Percentiles rank a stretch among this genome's conserved stretches.
Evolutionary conservation across 2,329 filamentous ascomycete genomes (phyloP).

Genomic region (Neoascochyta sp.): DNA sequence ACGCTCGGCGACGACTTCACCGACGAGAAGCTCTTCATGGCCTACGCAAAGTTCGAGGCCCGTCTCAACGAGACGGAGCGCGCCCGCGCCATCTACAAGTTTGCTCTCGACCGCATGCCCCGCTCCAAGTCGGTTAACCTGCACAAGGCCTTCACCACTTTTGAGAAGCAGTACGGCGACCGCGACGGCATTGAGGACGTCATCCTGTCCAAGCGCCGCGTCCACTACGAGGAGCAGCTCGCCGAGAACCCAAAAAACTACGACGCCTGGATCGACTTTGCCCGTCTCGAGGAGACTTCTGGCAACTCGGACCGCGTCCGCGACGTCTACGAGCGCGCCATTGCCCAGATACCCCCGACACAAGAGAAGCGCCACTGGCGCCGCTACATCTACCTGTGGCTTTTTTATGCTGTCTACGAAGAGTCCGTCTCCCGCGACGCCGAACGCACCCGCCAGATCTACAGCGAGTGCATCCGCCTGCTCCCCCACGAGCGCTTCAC

Average conservation of each 20-base stretch:
- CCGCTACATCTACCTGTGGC: slow-evolving; percentile 94
- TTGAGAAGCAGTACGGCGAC: slow-evolving; percentile 97
- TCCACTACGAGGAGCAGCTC: slow-evolving; percentile 91
- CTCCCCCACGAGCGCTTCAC: slow-evolving; percentile 97
- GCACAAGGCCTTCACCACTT: slow-evolving; percentile 93
- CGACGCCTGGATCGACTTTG: slow-evolving; percentile 95
- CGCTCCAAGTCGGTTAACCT: slow-evolving; percentile 78
- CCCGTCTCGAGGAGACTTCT: slow-evolving; percentile 79
- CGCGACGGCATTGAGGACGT: slow-evolving; percentile 91
- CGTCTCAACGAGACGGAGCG: slow-evolving; percentile 95
- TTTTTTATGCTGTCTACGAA: slow-evolving; percentile 96
- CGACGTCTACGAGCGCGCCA: slow-evolving; percentile 92
- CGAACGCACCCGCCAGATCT: slow-evolving; percentile 80
- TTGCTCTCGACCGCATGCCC: slow-evolving; percentile 85
- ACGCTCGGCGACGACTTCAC: slow-evolving; percentile 90
- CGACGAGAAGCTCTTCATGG: slow-evolving; percentile 92
- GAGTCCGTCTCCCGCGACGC: slow-evolving; percentile 79
- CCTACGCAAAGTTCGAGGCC: slow-evolving; percentile 91
- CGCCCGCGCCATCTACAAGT: slow-evolving; percentile 92
- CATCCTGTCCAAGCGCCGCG: slow-evolving; percentile 85
- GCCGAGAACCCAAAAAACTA: slow-evolving; percentile 96
- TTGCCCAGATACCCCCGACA: slow-evolving; percentile 90
- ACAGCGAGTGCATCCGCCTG: slow-evolving; percentile 79
- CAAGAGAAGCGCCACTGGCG: slow-evolving; percentile 97
- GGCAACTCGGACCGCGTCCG: slow-evolving; percentile 79